Evolutionary conservation across 2,329 filamentous ascomycete genomes (phyloP).

Genomic region (Fusarium cyanostomum): DNA sequence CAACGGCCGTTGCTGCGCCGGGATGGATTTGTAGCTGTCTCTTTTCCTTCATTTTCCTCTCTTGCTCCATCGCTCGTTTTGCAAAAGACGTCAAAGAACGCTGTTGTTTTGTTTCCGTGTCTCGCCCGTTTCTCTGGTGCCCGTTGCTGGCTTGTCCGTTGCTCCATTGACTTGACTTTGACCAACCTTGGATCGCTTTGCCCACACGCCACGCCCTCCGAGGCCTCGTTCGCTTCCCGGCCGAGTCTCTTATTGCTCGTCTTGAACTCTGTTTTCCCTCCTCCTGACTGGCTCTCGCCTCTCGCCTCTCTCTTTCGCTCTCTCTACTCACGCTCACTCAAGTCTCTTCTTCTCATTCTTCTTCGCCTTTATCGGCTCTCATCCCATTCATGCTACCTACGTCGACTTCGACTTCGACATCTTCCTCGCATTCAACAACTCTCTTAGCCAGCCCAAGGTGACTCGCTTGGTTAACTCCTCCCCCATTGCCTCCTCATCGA

Average conservation of each 20-base stretch:
- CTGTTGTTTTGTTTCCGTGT: conserved; percentile 29
- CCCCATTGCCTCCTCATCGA: conserved; percentile 18
- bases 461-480: conserved; percentile 31
- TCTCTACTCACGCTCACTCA: conserved; percentile 34
- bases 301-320: conserved; percentile 23
- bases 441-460: conserved; percentile 34
- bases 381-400: conserved; percentile 33
- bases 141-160: conserved; percentile 36
- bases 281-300: conserved; percentile 32
- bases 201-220: conserved; percentile 32
- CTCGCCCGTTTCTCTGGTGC: conserved; percentile 39
- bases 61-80: conserved; percentile 1
- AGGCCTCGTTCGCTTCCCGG: conserved; percentile 37
- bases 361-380: conserved; percentile 30
- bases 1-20: conserved; percentile 41
- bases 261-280: conserved; percentile 41
- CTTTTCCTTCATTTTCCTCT: conserved; percentile 9
- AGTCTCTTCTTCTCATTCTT: conserved; percentile 34
- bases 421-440: conserved; percentile 27
- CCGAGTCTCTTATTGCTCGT: conserved; percentile 35
- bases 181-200: conserved; percentile 20
- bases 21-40: conserved; percentile 35
- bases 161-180: conserved; percentile 39
- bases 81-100: conserved; percentile 16
- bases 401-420: conserved; percentile 30